Conservation (phyloP, 768 basidiomycete genomes). For the Suillus placidus region DNA sequence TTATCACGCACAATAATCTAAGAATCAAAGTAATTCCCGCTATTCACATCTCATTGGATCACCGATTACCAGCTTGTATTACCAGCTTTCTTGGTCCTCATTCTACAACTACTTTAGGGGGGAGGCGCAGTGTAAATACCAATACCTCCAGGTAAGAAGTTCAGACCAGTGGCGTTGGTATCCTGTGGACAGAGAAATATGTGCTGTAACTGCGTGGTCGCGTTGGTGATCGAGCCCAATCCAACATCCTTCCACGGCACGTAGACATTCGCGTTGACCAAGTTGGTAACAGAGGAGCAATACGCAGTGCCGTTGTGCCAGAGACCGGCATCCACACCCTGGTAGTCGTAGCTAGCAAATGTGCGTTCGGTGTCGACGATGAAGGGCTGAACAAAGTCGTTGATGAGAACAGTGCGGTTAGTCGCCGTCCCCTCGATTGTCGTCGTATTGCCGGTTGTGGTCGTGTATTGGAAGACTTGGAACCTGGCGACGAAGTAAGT, state of each 20-base stretch:
- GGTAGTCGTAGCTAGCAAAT: constrained; percentile 11
- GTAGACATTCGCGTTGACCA: background rate
- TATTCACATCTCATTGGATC: background rate
- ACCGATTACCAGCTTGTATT: too few relatives aligned
- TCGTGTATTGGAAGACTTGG: constrained; percentile 33
- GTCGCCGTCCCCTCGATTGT: constrained; percentile 28
- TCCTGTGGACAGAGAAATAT: constrained; percentile 19
- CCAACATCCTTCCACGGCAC: constrained; percentile 26
- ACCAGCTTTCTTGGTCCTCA: background rate
- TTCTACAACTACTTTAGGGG: background rate
- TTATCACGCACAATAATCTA: background rate
- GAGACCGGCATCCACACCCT: constrained; percentile 27
- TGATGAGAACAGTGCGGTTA: constrained; percentile 11
- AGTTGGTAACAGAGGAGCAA: constrained; percentile 23
- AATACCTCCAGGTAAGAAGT: constrained; percentile 18
- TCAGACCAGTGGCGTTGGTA: constrained; percentile 26
- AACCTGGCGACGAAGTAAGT: constrained; percentile 21
- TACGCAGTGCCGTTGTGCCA: constrained; percentile 28
- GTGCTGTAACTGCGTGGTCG: constrained; percentile 22
- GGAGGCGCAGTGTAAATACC: constrained; percentile 25
- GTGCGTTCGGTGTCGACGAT: constrained; percentile 19
- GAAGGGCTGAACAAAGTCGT: constrained; percentile 23
- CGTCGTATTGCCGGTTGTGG: constrained; percentile 19
- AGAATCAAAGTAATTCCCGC: background rate
- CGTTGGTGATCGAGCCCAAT: constrained; percentile 17